Conservation (phyloP, 2,329 filamentous ascomycete genomes). For the Colletotrichum phormii region DNA sequence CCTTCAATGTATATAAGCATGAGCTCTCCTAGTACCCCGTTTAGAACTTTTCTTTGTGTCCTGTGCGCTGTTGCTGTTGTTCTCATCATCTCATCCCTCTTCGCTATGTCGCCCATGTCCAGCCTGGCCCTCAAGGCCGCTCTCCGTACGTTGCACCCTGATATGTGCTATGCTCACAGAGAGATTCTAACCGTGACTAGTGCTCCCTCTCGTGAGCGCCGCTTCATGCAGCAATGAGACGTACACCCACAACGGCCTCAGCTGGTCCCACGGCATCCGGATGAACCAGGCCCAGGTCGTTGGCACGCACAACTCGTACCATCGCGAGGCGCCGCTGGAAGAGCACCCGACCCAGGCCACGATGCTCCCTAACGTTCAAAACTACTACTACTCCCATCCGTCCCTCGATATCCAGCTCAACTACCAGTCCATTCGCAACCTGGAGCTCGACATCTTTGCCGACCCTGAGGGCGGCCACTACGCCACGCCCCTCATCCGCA, state of each 20-base stretch:
- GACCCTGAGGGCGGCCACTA: conserved; percentile 61
- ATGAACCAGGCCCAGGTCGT: conserved; percentile 65
- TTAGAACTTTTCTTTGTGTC: not conserved
- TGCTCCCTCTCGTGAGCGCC: conserved; percentile 21
- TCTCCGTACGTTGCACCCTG: conserved; percentile 11
- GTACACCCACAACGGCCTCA: conserved; percentile 45
- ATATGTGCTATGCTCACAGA: not conserved
- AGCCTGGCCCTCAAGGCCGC: conserved; percentile 25
- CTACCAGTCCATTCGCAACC: conserved; percentile 57
- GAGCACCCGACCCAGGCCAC: conserved; percentile 54
- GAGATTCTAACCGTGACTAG: not conserved
- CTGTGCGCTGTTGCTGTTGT: not conserved
- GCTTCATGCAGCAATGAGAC: conserved; percentile 13
- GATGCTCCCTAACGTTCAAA: conserved; percentile 49
- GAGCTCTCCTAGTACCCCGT: not conserved
- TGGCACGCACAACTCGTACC: conserved; percentile 64
- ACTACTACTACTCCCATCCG: conserved; percentile 61
- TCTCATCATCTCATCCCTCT: not conserved
- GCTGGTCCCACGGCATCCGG: conserved; percentile 50
- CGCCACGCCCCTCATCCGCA: conserved; percentile 56
- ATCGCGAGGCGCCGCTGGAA: conserved; percentile 55
- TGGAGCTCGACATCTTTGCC: conserved; percentile 62
- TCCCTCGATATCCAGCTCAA: conserved; percentile 56
- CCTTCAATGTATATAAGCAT: conserved; percentile 12
- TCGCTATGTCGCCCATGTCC: conserved; percentile 11